Percentiles rank a stretch among this genome's conserved stretches.
Evolutionary conservation across 1,139 yeast genomes (phyloP).

Genomic region (Lodderomyces theae): DNA sequence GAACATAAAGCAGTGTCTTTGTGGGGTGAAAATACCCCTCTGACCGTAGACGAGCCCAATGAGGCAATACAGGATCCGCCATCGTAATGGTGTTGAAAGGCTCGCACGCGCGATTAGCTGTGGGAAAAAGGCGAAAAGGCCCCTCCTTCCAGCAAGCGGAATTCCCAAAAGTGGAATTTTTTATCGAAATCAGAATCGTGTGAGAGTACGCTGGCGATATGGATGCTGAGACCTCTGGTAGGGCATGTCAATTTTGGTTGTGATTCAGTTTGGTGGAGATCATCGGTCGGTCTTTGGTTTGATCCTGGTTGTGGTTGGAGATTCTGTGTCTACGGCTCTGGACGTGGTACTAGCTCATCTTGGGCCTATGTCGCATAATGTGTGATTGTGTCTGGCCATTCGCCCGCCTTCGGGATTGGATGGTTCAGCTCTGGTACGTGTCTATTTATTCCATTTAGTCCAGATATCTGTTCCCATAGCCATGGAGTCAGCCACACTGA

Average conservation of each 20-base stretch:
- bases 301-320: slow-evolving; percentile 1
- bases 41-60: too few species aligned
- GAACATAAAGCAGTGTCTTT: too few species aligned
- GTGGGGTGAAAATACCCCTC: too few species aligned
- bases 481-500: slow-evolving; percentile 7
- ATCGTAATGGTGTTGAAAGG: too few species aligned
- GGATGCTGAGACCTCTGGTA: background rate
- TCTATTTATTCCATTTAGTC: background rate
- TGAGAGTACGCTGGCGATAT: background rate
- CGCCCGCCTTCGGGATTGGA: background rate
- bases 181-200: too few species aligned
- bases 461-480: background rate
- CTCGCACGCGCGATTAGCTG: background rate
- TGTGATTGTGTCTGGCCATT: background rate
- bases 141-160: too few species aligned
- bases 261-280: slow-evolving; percentile 2
- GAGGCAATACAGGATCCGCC: too few species aligned
- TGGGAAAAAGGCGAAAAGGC: too few species aligned
- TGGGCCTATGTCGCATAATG: background rate
- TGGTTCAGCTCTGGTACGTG: background rate
- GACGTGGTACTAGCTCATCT: background rate
- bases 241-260: background rate
- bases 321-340: background rate
- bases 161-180: too few species aligned
- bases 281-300: slow-evolving; percentile 7